Evolutionary conservation across 2,329 filamentous ascomycete genomes (phyloP).

Genomic region (Incumbomyces lentus): DNA sequence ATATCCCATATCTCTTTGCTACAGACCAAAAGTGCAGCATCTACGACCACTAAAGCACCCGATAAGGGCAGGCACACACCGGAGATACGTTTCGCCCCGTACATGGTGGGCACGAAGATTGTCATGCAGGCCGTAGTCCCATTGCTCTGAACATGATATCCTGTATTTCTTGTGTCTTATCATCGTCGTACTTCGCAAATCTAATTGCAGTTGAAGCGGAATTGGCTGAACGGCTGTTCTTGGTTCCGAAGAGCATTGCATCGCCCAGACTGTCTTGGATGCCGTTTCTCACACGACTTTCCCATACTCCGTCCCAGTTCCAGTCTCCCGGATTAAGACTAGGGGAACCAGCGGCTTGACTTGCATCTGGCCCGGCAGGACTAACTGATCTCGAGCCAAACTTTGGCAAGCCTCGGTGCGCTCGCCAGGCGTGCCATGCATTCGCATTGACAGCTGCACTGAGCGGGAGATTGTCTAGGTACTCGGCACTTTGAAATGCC

Average conservation of each 20-base stretch:
- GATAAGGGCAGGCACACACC: not conserved
- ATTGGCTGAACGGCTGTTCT: slow-evolving; percentile 20
- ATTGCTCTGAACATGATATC: slow-evolving; percentile 5
- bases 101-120: not conserved
- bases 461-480: slow-evolving; percentile 69
- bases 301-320: slow-evolving; percentile 98
- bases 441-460: slow-evolving; percentile 79
- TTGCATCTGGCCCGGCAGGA: slow-evolving; percentile 12
- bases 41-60: too few species aligned
- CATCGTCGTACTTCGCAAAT: slow-evolving; percentile 55
- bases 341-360: slow-evolving; percentile 6
- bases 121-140: not conserved
- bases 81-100: not conserved
- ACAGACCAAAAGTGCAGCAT: too few species aligned
- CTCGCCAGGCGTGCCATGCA: slow-evolving; percentile 88
- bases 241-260: slow-evolving; percentile 60
- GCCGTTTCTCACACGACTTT: slow-evolving; percentile 71
- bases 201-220: slow-evolving; percentile 31
- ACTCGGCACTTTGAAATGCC: slow-evolving; percentile 65
- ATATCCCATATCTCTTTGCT: not conserved
- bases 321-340: slow-evolving; percentile 61
- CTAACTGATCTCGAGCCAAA: slow-evolving; percentile 3
- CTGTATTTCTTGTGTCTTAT: slow-evolving; percentile 45
- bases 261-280: slow-evolving; percentile 71
- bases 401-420: slow-evolving; percentile 47